Evolutionary conservation across 441 rosid species (phyloP).

Genomic region (Erodium chrysanthum): DNA sequence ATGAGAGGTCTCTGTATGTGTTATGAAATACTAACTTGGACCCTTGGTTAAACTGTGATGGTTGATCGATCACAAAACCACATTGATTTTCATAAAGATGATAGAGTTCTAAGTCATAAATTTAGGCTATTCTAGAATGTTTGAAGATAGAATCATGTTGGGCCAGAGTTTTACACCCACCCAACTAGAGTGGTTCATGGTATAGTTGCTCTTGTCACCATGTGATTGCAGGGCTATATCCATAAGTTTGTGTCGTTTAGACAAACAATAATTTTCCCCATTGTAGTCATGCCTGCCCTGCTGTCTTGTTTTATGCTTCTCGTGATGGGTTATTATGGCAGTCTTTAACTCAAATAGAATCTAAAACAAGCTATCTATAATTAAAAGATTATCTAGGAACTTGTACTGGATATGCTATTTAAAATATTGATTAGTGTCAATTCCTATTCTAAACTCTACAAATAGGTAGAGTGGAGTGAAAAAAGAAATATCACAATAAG

Average conservation of each 20-base stretch:
- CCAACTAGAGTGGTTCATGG: background rate
- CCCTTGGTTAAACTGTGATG: background rate
- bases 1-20: background rate
- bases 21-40: background rate
- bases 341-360: background rate
- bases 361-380: background rate
- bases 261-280: background rate
- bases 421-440: background rate
- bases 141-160: background rate
- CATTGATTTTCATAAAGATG: background rate
- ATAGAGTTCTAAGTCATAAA: background rate
- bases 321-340: background rate
- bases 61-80: background rate
- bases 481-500: no score
- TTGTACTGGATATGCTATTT: background rate
- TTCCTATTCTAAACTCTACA: no score
- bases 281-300: background rate
- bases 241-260: background rate
- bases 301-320: background rate
- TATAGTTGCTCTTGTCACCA: background rate
- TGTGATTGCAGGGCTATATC: background rate
- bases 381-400: background rate
- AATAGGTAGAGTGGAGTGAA: no score
- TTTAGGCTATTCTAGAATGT: background rate
- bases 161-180: background rate